These are phyloP conservation scores for Auriscalpium orientale DNA, from an alignment of 768 basidiomycete species.

Conservation along the genomic window DNA sequence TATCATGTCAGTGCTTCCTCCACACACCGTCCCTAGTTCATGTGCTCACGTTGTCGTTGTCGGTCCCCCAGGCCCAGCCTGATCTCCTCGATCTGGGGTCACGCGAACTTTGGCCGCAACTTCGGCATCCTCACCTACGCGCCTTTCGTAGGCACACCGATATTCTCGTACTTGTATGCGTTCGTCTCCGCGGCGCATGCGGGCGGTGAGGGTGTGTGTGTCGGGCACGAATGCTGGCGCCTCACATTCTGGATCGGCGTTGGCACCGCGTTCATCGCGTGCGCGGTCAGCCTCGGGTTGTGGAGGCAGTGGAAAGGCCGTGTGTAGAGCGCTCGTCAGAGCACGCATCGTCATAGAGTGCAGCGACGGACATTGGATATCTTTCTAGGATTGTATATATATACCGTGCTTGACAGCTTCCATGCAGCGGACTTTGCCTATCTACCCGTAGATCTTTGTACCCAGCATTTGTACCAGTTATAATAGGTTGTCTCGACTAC, in stretches of 20 bases:
- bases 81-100: conserved; percentile 65
- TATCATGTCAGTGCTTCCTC: conserved; percentile 44
- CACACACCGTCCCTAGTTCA: background rate
- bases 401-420: too few species aligned
- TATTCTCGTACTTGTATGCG: conserved; percentile 77
- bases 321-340: conserved; percentile 29
- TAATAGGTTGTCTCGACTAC: too few species aligned
- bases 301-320: conserved; percentile 59
- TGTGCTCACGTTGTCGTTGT: conserved; percentile 1
- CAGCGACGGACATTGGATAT: too few species aligned
- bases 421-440: too few species aligned
- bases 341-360: background rate
- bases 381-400: too few species aligned
- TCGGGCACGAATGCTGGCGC: conserved; percentile 56
- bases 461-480: too few species aligned
- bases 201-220: conserved; percentile 39
- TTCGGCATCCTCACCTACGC: conserved; percentile 70
- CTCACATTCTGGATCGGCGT: conserved; percentile 53
- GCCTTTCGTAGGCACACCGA: conserved; percentile 65
- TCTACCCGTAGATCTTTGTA: too few species aligned
- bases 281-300: conserved; percentile 35
- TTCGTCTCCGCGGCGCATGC: conserved; percentile 47
- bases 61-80: conserved; percentile 50
- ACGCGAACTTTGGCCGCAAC: conserved; percentile 63
- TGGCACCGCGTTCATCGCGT: conserved; percentile 34